These are phyloP conservation scores for Yueomyces sinensis DNA, from an alignment of 805 yeast genomes.

Conservation along the genomic window DNA sequence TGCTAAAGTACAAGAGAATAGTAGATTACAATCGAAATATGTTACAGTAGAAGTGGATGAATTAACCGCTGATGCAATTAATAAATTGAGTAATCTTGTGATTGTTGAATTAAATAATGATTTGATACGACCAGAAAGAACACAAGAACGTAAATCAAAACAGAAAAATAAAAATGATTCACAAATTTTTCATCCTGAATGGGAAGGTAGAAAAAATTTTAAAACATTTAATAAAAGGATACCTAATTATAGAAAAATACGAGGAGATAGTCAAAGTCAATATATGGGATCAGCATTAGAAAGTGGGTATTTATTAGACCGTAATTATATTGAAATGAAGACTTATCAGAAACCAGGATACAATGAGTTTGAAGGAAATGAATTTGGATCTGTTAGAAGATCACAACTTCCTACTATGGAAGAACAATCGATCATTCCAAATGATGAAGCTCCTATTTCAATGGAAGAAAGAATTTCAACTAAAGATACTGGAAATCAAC, in stretches of 20 bases:
- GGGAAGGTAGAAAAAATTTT: conserved; percentile 27
- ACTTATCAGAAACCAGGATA: no score
- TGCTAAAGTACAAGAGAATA: conserved; percentile 19
- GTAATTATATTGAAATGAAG: no score
- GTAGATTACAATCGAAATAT: conserved; percentile 16
- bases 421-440: no score
- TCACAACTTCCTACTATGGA: no score
- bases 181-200: conserved; percentile 6
- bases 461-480: no score
- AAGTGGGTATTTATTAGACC: no score
- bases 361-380: no score
- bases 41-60: conserved; percentile 16
- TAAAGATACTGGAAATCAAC: no score
- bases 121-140: conserved; percentile 7
- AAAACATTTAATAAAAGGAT: conserved; percentile 26
- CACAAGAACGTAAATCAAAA: neutral
- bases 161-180: neutral
- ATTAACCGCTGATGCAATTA: conserved; percentile 20
- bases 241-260: conserved; percentile 9
- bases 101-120: conserved; percentile 22
- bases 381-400: no score
- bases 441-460: no score
- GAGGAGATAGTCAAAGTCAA: no score
- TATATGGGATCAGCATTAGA: no score
- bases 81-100: conserved; percentile 22